Base-by-base conservation (phyloP, 331 rosid species). In the Arachis monticola region DNA sequence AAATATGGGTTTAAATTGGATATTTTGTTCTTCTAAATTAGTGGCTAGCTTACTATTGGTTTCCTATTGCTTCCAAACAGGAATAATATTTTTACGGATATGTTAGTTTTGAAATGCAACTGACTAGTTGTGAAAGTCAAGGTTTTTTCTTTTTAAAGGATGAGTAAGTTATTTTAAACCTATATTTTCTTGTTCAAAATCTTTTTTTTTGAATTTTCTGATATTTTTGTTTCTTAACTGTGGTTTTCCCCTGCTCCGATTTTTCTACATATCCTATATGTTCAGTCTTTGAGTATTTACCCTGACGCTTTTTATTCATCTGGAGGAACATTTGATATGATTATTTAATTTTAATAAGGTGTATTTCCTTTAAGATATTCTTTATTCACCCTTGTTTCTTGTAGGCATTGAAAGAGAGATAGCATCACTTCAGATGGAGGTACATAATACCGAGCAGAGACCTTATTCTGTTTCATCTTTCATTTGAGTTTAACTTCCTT, bases 341-440 rank as follows among this genome's bases (percentile, higher is more conserved):
- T 35, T 51, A 22, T 55, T 62, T 60, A 32, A 64, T 46, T 72
- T 69, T 7, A 27, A 9, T 73, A 56, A 56, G 10, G 30, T 1
- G 5, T n/a, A 61, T 7, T 77, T 56, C 11, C 50, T 51, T 14
- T 51, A 51, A 51, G 30, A 45, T 51, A 56, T 52, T 10, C n/a
- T 17, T 56, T 46, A 41, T 58, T 11, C 40, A 10, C 53, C 46
- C 78, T 27, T 41, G 30, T 47, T 42, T 57, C 70, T 7, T 78
- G 47, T 80, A 93, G 98, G 98, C 58, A 93, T 93, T 78, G 98
- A 91, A 75, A 86, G 90, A 59, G 98, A 93, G 87, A 93, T 93
- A 74, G 74, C 90, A 55, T 91, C 97, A 3, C 96, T 93, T 78
- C 98, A 93, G 79, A 72, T 80, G 90, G 98, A 93, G 92, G 98